These are phyloP conservation scores for Sporisorium exsertum DNA, from an alignment of 1,284 basidiomycete genomes.

Conservation along the genomic window DNA sequence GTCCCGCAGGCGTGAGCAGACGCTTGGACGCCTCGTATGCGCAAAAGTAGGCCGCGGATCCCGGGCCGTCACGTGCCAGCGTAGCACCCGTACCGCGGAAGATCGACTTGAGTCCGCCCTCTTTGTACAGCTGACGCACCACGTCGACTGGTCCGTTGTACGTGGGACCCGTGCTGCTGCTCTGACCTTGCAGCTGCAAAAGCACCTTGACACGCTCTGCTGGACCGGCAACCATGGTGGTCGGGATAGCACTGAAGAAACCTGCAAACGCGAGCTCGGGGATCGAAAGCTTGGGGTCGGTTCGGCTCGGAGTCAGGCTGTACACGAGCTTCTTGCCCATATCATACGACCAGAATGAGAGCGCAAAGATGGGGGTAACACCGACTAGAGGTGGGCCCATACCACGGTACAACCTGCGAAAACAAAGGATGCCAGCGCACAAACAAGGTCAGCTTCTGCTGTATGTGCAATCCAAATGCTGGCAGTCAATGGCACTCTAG, in stretches of 20 bases:
- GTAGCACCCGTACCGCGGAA: constrained; percentile 94
- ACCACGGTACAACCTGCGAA: constrained; percentile 86
- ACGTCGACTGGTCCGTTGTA: constrained; percentile 95
- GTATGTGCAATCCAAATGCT: background rate
- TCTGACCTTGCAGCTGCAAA: constrained; percentile 90
- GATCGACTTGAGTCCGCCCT: constrained; percentile 91
- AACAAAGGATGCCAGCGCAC: background rate
- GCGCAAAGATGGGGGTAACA: constrained; percentile 97
- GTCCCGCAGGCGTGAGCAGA: constrained; percentile 78
- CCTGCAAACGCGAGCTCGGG: constrained; percentile 90
- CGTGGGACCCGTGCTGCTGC: constrained; percentile 74
- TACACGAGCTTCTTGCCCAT: constrained; percentile 89
- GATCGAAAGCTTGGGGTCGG: constrained; percentile 77
- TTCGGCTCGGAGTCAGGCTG: constrained; percentile 75
- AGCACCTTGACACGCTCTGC: constrained; percentile 98
- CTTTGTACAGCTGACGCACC: constrained; percentile 88
- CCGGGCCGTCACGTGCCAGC: constrained; percentile 92
- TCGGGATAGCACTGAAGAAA: constrained; percentile 92
- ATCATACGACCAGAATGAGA: constrained; percentile 99
- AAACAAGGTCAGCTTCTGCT: background rate
- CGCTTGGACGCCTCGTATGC: constrained; percentile 96
- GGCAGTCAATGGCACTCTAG: background rate
- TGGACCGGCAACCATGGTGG: constrained; percentile 90
- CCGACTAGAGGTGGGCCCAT: constrained; percentile 95
- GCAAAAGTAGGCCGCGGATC: constrained; percentile 96